Conservation (phyloP, 139 green algal genomes). For the Pseudopediastrum boryanum region DNA sequence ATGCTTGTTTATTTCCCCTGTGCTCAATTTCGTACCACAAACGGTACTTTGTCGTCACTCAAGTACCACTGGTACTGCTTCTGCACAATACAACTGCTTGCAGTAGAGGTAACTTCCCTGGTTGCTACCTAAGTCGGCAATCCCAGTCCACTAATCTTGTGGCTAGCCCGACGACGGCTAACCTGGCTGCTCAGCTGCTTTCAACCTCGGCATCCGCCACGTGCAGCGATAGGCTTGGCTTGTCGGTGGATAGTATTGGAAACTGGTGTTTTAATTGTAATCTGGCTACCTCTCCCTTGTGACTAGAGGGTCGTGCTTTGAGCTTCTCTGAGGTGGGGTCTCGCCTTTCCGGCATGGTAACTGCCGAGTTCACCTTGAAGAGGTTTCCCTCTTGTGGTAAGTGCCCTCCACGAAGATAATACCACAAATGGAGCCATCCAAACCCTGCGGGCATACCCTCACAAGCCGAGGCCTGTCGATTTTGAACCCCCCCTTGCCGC, state of each 20-base stretch:
- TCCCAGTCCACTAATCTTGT: too few relatives aligned
- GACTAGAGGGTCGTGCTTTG: neutral
- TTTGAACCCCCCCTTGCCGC: neutral
- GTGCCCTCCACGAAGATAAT: neutral
- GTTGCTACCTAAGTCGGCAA: too few relatives aligned
- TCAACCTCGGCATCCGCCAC: neutral
- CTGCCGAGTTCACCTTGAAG: conserved; percentile 26
- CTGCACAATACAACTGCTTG: too few relatives aligned
- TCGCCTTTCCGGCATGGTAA: neutral
- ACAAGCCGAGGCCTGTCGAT: neutral
- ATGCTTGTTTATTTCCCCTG: too few relatives aligned
- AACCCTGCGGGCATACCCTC: neutral
- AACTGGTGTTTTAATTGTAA: neutral
- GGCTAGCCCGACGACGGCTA: too few relatives aligned
- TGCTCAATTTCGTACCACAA: too few relatives aligned
- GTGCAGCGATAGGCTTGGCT: neutral
- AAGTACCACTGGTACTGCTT: too few relatives aligned
- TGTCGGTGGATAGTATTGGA: neutral
- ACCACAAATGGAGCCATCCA: neutral
- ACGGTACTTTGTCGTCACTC: too few relatives aligned
- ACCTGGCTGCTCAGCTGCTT: neutral
- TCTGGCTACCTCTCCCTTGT: too few relatives aligned
- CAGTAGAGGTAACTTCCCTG: too few relatives aligned
- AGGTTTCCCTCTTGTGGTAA: conserved; percentile 2
- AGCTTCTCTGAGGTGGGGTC: neutral